These are phyloP conservation scores for Skeletonema grethae DNA, from an alignment of 108 stramenopile species.

Conservation along the genomic window DNA sequence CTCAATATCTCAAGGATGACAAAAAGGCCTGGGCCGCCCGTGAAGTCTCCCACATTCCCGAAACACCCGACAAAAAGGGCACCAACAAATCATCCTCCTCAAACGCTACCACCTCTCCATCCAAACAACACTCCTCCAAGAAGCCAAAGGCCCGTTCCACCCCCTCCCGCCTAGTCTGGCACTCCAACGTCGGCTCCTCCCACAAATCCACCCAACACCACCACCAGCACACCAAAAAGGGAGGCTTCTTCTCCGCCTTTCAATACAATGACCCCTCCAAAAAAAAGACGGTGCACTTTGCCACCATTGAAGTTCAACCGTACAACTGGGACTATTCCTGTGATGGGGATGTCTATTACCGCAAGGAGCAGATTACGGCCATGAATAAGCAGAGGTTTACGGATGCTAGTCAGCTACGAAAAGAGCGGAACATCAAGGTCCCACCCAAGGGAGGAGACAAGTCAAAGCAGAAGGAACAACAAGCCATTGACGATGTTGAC, in stretches of 20 bases:
- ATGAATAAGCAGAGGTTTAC: constrained; percentile 31
- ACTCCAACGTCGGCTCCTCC: background rate
- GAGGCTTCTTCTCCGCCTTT: background rate
- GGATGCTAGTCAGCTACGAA: constrained; percentile 18
- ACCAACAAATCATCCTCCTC: background rate
- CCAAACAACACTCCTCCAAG: too few relatives aligned
- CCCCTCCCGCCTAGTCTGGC: constrained; percentile 1
- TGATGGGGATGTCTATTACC: constrained; percentile 20
- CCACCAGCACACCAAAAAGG: background rate
- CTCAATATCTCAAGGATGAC: background rate
- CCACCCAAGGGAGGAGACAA: background rate
- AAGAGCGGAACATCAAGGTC: background rate
- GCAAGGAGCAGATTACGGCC: constrained; percentile 25
- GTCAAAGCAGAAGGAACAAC: background rate
- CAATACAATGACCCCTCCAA: constrained; percentile 9
- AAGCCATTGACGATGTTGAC: constrained; percentile 23
- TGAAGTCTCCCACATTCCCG: background rate
- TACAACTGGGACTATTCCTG: constrained; percentile 30
- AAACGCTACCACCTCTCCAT: too few relatives aligned
- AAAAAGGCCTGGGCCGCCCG: constrained; percentile 2
- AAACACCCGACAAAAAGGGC: background rate
- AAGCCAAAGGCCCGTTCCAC: too few relatives aligned
- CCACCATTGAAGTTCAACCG: constrained; percentile 31
- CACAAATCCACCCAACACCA: background rate
- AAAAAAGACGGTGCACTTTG: constrained; percentile 38